Percentiles rank a stretch among this genome's conserved stretches.
These are phyloP conservation scores for Flaveria ramosissima DNA, from an alignment of 129 eudicot species.

Conservation along the genomic window DNA sequence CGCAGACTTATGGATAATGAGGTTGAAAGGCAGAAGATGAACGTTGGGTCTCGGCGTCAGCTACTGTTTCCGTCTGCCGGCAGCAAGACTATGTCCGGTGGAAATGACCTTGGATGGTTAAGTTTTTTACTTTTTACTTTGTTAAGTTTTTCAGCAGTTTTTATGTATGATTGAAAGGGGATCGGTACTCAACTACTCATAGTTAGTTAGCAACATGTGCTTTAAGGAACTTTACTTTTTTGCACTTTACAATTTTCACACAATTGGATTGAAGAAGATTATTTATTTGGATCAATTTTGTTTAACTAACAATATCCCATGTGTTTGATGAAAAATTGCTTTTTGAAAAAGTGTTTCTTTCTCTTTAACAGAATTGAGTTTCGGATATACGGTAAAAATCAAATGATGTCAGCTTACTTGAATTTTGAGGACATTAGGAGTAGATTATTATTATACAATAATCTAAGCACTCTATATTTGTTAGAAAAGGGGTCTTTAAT, in stretches of 20 bases:
- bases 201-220: conserved; percentile 15
- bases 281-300: too few species aligned
- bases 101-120: conserved; percentile 95
- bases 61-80: conserved; percentile 72
- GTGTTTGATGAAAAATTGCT: conserved; percentile 22
- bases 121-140: conserved; percentile 11
- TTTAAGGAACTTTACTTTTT: neutral
- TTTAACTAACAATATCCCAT: neutral
- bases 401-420: conserved; percentile 5
- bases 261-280: too few species aligned
- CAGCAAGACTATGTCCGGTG: conserved; percentile 61
- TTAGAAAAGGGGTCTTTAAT: neutral
- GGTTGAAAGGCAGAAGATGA: conserved; percentile 73
- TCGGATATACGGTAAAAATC: neutral
- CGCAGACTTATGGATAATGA: conserved; percentile 53
- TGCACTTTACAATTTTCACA: neutral
- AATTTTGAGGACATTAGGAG: conserved; percentile 3
- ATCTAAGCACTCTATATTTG: neutral
- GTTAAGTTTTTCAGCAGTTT: neutral
- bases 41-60: conserved; percentile 52
- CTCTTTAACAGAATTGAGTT: neutral
- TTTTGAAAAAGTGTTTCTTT: conserved; percentile 2
- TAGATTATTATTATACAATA: neutral
- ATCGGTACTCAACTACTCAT: neutral
- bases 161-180: neutral